Conservation (phyloP, 306 rosid genomes). For the Amphicarpaea edgeworthii region DNA sequence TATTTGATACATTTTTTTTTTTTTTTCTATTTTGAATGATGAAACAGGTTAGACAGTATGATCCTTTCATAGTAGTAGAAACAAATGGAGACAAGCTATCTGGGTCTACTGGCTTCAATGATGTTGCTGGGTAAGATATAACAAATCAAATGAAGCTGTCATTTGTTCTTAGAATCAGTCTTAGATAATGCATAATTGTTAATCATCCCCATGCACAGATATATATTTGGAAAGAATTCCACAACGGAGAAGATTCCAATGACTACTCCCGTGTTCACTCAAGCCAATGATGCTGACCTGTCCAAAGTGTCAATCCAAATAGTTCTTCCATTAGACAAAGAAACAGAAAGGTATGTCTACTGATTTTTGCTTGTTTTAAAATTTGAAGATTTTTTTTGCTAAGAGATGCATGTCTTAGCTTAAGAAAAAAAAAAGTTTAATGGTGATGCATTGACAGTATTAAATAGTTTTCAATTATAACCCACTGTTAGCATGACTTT, state of each 20-base stretch:
- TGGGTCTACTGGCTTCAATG: slow-evolving; percentile 81
- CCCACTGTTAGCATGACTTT: no score
- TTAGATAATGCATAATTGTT: slow-evolving; percentile 25
- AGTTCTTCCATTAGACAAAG: slow-evolving; percentile 84
- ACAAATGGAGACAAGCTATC: slow-evolving; percentile 83
- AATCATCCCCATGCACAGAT: slow-evolving; percentile 50
- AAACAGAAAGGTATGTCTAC: slow-evolving; percentile 62
- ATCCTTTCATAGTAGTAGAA: slow-evolving; percentile 76
- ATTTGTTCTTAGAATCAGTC: slow-evolving; percentile 6
- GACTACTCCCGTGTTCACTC: slow-evolving; percentile 97
- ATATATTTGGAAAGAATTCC: slow-evolving; percentile 92
- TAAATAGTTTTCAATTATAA: no score
- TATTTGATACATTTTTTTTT: slow-evolving; percentile 2
- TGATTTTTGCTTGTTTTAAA: neutral
- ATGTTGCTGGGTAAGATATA: slow-evolving; percentile 78
- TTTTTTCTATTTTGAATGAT: neutral
- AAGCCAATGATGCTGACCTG: slow-evolving; percentile 63
- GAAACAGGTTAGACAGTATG: slow-evolving; percentile 81
- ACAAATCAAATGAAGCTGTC: neutral
- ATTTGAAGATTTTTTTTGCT: neutral
- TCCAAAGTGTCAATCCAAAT: slow-evolving; percentile 82
- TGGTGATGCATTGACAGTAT: no score
- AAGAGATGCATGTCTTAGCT: slow-evolving; percentile 4
- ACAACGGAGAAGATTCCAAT: slow-evolving; percentile 79
- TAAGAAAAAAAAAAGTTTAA: no score